A percentile compares a stretch with the other conserved stretches of the same genome.
Evolutionary conservation across 129 eudicot species (phyloP).

Genomic region (Saposhnikovia divaricata): DNA sequence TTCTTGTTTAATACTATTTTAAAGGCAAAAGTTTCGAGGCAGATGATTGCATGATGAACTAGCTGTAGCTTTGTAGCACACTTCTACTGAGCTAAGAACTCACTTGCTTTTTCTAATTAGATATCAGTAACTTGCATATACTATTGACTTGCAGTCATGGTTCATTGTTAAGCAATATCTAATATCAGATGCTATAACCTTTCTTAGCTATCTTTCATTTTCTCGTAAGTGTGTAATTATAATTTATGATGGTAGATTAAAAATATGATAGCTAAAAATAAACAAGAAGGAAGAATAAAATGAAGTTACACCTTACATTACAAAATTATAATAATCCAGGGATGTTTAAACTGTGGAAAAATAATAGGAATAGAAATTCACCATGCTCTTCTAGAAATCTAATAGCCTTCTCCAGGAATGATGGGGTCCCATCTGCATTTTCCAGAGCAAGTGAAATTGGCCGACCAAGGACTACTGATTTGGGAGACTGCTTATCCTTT

Average conservation of each 20-base stretch:
- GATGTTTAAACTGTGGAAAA: neutral
- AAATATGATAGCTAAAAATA: too few relatives aligned
- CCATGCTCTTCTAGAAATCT: slow-evolving; percentile 80
- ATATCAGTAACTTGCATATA: neutral
- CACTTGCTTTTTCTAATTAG: too few relatives aligned
- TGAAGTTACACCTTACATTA: neutral
- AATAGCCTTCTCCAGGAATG: slow-evolving; percentile 94
- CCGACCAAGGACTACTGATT: slow-evolving; percentile 71
- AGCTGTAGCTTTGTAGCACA: too few relatives aligned
- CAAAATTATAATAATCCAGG: neutral
- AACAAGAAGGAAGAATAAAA: neutral
- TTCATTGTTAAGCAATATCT: too few relatives aligned
- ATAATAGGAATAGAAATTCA: slow-evolving; percentile 24
- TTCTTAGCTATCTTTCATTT: too few relatives aligned
- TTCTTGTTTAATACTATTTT: neutral
- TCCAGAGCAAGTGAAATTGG: slow-evolving; percentile 90
- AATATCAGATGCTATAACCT: neutral
- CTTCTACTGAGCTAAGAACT: too few relatives aligned
- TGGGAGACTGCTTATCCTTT: slow-evolving; percentile 46
- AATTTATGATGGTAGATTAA: neutral
- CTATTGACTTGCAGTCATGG: neutral
- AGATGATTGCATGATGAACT: neutral
- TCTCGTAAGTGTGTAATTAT: too few relatives aligned
- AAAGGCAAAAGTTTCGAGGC: neutral
- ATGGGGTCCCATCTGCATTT: slow-evolving; percentile 89